Evolutionary conservation across 169 alveolate species (phyloP), one percentile per base, ranked within the genome.

Genomic region (Cytauxzoon felis): DNA sequence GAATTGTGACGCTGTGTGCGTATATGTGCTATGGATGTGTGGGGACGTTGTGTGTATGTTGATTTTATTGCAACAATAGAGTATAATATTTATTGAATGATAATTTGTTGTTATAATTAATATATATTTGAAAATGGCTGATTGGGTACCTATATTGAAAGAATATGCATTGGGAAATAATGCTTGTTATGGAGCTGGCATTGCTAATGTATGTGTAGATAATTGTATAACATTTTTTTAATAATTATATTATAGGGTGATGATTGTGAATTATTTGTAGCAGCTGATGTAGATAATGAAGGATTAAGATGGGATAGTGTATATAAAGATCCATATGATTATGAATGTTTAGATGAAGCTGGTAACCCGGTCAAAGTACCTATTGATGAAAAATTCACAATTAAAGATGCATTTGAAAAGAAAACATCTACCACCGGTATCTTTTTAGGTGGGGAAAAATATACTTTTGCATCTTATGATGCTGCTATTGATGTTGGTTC

Each of bases 401-500:
- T 75, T 23, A 16, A 45, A 53, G 78, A 62, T 61, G 78, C 57
- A 13, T 75, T 75, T 53, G 85, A 75, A 64, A 64, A 62, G 66
- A 67, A 64, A 43, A 56, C 43, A 34, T 82, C 91, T 19, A 75
- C 82, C 59, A 81, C 62, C 49, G 91, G 91, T 18, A 78, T 84
- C 11, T 84, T 80, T 68, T 50, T 84, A 27, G 91, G 91, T n/a
- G 91, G 91, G 24, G 64, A 75, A 29, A 84, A 84, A 53, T 84
- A 79, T 61, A 82, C 86, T 29, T 84, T 84, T 48, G 83, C 83
- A 38, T 69, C 71, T 30, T 75, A 79, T 57, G 91, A 84, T 29
- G 80, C 71, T 42, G 85, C 57, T 43, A 47, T 72, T 65, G 83
- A 68, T 13, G 60, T 52, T 45, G 91, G 91, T 5, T 47, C 36